These are phyloP conservation scores for Saposhnikovia divaricata DNA, from an alignment of 129 eudicot genomes.

Conservation along the genomic window DNA sequence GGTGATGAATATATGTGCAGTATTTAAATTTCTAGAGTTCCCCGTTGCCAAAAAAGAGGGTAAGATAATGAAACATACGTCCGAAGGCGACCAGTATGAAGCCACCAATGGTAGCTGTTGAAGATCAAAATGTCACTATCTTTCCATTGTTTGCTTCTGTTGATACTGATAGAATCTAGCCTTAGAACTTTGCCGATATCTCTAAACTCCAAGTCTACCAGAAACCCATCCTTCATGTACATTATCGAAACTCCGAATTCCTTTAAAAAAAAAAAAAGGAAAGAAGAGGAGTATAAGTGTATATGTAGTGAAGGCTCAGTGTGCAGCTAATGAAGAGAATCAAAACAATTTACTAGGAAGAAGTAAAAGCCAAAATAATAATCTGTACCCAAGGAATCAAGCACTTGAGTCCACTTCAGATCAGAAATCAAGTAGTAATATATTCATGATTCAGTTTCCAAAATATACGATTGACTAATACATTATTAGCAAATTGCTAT, in stretches of 20 bases:
- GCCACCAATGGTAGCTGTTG: conserved; percentile 95
- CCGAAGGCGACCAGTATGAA: conserved; percentile 40
- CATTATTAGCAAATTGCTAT: neutral
- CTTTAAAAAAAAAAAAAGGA: conserved; percentile 21
- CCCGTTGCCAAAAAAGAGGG: no score
- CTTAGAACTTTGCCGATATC: conserved; percentile 43
- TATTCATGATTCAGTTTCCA: neutral
- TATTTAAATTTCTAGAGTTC: neutral
- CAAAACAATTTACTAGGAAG: neutral
- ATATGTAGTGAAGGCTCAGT: neutral
- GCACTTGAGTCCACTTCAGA: neutral
- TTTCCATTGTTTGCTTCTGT: conserved; percentile 39
- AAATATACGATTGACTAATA: neutral
- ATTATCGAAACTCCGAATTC: conserved; percentile 48
- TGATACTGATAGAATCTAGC: conserved; percentile 57
- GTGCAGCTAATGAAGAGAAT: neutral
- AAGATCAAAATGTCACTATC: conserved; percentile 66
- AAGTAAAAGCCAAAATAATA: neutral
- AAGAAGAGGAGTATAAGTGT: no score
- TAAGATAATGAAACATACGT: conserved; percentile 24
- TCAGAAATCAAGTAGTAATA: neutral
- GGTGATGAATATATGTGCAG: neutral
- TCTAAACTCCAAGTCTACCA: conserved; percentile 50
- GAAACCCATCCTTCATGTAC: conserved; percentile 64
- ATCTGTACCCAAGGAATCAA: neutral